Conservation (phyloP, 1,284 basidiomycete genomes). For the Boletellus sp. region DNA sequence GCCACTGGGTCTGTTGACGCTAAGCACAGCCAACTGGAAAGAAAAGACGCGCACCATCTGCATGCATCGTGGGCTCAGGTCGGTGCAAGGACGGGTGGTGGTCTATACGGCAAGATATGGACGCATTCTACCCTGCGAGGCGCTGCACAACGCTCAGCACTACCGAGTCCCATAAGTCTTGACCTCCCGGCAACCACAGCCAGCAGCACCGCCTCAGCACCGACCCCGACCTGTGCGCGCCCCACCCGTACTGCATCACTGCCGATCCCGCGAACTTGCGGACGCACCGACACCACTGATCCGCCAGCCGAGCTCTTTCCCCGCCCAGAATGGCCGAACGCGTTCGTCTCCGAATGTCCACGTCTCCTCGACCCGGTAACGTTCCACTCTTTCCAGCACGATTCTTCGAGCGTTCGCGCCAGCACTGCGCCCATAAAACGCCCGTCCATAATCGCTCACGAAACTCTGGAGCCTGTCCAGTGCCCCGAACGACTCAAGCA, state of each 20-base stretch:
- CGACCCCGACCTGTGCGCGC: not conserved
- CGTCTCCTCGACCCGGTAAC: conserved; percentile 49
- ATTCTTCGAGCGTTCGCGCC: conserved; percentile 22
- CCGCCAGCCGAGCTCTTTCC: conserved; percentile 81
- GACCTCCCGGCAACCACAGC: conserved; percentile 23
- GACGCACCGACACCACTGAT: conserved; percentile 42
- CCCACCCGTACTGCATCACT: conserved; percentile 1
- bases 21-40: not conserved
- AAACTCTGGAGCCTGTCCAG: conserved; percentile 79
- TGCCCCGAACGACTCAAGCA: conserved; percentile 85
- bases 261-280: conserved; percentile 4
- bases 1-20: not conserved
- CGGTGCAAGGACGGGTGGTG: not conserved
- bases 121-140: not conserved
- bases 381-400: conserved; percentile 32
- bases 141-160: no score
- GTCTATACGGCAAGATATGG: conserved; percentile 13
- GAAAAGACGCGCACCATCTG: conserved; percentile 16
- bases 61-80: conserved; percentile 11
- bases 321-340: conserved; percentile 91
- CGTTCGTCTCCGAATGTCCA: conserved; percentile 52
- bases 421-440: conserved; percentile 64
- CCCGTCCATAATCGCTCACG: conserved; percentile 71
- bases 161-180: no score
- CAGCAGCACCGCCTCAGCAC: conserved; percentile 25